phyloP scores from a whole-genome alignment of 2,329 filamentous ascomycete species.

The Neodidymelliopsis sp. region DNA sequence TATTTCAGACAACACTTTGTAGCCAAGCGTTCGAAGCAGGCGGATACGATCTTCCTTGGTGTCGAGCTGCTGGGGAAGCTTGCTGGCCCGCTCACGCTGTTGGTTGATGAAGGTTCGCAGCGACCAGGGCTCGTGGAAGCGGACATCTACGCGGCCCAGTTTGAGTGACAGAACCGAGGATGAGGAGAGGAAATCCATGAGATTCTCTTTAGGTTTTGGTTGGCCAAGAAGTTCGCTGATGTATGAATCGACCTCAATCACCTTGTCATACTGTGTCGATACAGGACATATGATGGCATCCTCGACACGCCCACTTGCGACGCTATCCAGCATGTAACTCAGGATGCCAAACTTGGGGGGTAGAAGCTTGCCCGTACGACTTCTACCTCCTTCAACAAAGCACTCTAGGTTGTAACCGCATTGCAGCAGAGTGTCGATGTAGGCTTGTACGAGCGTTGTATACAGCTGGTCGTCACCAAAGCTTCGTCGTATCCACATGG shows the following conservation, averaged over 20 bases:
- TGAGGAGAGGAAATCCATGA: conserved; percentile 86
- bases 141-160: conserved; percentile 89
- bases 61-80: conserved; percentile 44
- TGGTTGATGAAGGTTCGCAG: conserved; percentile 80
- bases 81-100: conserved; percentile 68
- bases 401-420: conserved; percentile 95
- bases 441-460: conserved; percentile 90
- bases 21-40: conserved; percentile 84
- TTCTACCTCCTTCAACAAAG: conserved; percentile 96
- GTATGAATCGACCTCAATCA: conserved; percentile 92
- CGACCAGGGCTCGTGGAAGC: conserved; percentile 97
- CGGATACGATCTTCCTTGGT: conserved; percentile 66
- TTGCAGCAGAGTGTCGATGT: conserved; percentile 90
- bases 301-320: conserved; percentile 84
- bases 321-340: conserved; percentile 87
- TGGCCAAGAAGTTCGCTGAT: conserved; percentile 92
- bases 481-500: conserved; percentile 93
- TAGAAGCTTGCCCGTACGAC: conserved; percentile 89
- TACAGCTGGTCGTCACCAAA: conserved; percentile 95
- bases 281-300: conserved; percentile 96
- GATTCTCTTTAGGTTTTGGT: conserved; percentile 94
- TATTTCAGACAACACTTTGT: conserved; percentile 91
- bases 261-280: conserved; percentile 97
- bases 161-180: conserved; percentile 89
- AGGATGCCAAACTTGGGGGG: conserved; percentile 96